Evolutionary conservation across 805 yeast genomes (phyloP), one percentile per base, ranked within the genome.

Genomic region (Candida nonsorbophila): DNA sequence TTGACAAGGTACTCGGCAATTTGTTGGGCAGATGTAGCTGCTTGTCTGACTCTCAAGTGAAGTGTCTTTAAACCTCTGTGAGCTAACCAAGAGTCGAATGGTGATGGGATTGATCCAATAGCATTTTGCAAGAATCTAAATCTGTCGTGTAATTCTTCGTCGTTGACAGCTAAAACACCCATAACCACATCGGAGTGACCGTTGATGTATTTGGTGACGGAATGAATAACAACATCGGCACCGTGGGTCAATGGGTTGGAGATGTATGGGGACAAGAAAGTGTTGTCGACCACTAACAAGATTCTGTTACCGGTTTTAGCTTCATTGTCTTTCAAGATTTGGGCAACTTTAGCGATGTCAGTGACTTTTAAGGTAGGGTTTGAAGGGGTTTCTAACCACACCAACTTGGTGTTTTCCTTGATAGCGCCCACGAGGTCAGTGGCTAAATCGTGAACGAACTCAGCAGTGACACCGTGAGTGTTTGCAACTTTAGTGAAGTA

Each of bases 161-260:
- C 56, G 67, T 77, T 82, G 42, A 85, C 75, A 30, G 83, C 86
- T 38, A 83, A 74, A 31, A 83, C 78, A 47, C 95, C 95, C 67
- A 84, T 73, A 29, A 85, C 92, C 14, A 85, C 94, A 52, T 85
- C 95, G 15, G 94, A 83, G 64, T 85, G 95, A 42, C 95, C 95
- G 51, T 84, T 85, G 61, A 85, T 78, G 68, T 83, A 86, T 61
- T 85, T 85, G 50, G 95, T 84, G 38, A 84, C 94, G 11, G 92
- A 82, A 64, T 85, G 95, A 25, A 83, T 81, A 28, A 85, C 94
- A 37, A 84, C 74, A 50, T 85, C 94, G 32, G 92, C 95, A 43
- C 95, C 95, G 44, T 69, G 78, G 39, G 59, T 64, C 53, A 85
- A 71, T 41, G 95, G 95, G 67, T 83, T 84, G 41, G 87, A 84